Conservation (phyloP, 192 early-diverging fungal species). For the Chytriomyces sp. region DNA sequence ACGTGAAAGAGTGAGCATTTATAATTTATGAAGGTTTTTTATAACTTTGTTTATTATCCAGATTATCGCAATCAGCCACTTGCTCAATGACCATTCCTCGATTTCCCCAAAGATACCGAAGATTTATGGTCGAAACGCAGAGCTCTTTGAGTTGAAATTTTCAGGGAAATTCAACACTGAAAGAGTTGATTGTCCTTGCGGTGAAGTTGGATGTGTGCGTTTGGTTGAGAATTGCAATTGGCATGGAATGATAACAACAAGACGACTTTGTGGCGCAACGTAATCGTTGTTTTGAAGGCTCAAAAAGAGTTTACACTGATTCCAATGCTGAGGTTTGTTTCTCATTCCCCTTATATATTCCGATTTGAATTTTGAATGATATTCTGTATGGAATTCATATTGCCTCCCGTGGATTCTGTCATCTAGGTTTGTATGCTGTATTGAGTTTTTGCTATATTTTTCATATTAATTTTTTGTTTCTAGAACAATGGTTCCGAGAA, state of each 20-base stretch:
- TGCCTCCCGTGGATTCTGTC: too few species aligned
- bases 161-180: background rate
- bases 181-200: background rate
- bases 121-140: background rate
- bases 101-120: background rate
- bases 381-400: too few species aligned
- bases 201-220: background rate
- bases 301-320: too few species aligned
- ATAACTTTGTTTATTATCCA: background rate
- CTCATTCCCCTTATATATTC: too few species aligned
- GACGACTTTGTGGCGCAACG: background rate
- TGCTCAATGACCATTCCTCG: background rate
- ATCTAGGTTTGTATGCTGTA: too few species aligned
- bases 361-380: too few species aligned
- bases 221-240: background rate
- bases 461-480: too few species aligned
- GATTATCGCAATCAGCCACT: too few species aligned
- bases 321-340: too few species aligned
- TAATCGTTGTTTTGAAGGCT: background rate
- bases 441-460: too few species aligned
- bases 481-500: too few species aligned
- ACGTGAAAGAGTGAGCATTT: background rate
- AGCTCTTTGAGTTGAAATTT: background rate
- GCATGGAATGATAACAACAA: background rate
- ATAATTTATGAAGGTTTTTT: background rate